These are phyloP conservation scores for Wallacemonas sp. DNA, from an alignment of 208 protist species.

Conservation along the genomic window DNA sequence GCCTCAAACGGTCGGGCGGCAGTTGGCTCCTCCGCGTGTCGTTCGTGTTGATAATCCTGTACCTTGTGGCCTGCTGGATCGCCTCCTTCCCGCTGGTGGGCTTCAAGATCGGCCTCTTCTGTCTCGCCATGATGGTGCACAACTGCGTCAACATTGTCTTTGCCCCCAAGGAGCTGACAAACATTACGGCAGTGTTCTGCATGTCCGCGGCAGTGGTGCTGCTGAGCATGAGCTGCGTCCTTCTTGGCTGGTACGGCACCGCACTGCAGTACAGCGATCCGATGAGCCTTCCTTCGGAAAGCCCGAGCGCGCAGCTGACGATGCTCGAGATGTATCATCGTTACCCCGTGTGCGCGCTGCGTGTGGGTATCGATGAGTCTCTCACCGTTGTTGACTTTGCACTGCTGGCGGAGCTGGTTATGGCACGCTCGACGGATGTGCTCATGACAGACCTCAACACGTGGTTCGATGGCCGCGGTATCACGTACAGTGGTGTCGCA, in stretches of 20 bases:
- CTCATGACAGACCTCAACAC: slow-evolving; percentile 40
- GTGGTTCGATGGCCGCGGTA: slow-evolving; percentile 48
- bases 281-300: slow-evolving; percentile 32
- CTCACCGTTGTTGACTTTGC: slow-evolving; percentile 51
- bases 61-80: slow-evolving; percentile 54
- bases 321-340: slow-evolving; percentile 48
- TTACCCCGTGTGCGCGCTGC: slow-evolving; percentile 65
- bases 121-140: slow-evolving; percentile 60
- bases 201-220: slow-evolving; percentile 32
- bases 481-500: slow-evolving; percentile 40
- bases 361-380: slow-evolving; percentile 22
- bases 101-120: slow-evolving; percentile 60
- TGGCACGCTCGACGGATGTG: slow-evolving; percentile 9
- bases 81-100: slow-evolving; percentile 44
- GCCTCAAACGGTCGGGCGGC: slow-evolving; percentile 24
- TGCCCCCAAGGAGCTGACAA: slow-evolving; percentile 31
- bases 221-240: slow-evolving; percentile 39
- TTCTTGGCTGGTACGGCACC: slow-evolving; percentile 72
- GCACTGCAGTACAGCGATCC: slow-evolving; percentile 25
- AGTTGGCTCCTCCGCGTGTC: slow-evolving; percentile 40
- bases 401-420: slow-evolving; percentile 52
- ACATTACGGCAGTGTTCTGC: slow-evolving; percentile 51
- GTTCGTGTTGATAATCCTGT: slow-evolving; percentile 35
- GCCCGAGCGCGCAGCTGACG: slow-evolving; percentile 7
- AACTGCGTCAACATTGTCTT: slow-evolving; percentile 46